phyloP scores from a whole-genome alignment of 1,139 yeast genomes.

The Scheffersomyces insectosa region DNA sequence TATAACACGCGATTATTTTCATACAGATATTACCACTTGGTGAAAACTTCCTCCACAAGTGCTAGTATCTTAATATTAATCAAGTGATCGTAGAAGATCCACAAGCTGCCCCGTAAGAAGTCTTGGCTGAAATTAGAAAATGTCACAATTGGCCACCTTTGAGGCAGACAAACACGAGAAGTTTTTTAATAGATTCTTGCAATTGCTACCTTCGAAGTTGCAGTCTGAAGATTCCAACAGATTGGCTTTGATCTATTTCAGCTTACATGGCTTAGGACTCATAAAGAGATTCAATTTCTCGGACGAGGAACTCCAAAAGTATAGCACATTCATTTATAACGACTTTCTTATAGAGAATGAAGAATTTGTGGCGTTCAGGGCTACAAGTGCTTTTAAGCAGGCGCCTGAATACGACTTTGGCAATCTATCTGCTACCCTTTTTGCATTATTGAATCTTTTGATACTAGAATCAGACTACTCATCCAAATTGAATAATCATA shows the following conservation, averaged over 20 bases:
- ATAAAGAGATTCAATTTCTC: slow-evolving; percentile 39
- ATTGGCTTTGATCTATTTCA: slow-evolving; percentile 64
- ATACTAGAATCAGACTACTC: slow-evolving; percentile 45
- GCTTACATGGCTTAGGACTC: slow-evolving; percentile 61
- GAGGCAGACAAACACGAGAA: slow-evolving; percentile 41
- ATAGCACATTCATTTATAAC: slow-evolving; percentile 49
- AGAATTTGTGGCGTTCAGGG: slow-evolving; percentile 29
- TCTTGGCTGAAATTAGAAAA: too few species aligned
- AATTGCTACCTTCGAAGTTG: slow-evolving; percentile 49
- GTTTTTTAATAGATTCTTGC: slow-evolving; percentile 52
- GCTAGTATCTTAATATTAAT: too few species aligned
- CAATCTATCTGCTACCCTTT: slow-evolving; percentile 67
- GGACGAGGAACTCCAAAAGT: slow-evolving; percentile 24
- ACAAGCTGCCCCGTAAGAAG: too few species aligned
- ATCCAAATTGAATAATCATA: slow-evolving; percentile 38
- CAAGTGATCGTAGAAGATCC: too few species aligned
- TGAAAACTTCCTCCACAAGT: too few species aligned
- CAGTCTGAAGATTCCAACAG: slow-evolving; percentile 67
- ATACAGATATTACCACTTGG: too few species aligned
- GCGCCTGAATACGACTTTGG: slow-evolving; percentile 64
- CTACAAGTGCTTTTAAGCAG: slow-evolving; percentile 28
- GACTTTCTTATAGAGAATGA: slow-evolving; percentile 40
- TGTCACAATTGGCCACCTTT: too few species aligned
- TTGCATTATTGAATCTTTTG: slow-evolving; percentile 55
- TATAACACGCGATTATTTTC: too few species aligned